Conservation (phyloP, 2,329 filamentous ascomycete species). For the Trichoderma lentiforme region DNA sequence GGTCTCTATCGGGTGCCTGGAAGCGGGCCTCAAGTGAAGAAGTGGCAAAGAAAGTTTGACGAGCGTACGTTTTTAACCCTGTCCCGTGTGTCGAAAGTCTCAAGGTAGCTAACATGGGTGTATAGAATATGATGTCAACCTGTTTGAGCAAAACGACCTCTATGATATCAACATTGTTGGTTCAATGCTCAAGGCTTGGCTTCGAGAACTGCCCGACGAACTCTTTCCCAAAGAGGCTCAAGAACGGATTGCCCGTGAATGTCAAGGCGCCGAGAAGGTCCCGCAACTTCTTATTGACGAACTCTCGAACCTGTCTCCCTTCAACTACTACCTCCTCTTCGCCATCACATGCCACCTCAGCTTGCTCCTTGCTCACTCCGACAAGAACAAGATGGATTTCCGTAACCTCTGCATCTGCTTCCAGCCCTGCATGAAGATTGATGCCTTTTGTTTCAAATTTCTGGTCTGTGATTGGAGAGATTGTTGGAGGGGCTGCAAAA, state of each 20-base stretch:
- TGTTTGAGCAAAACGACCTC: conserved; percentile 81
- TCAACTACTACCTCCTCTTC: conserved; percentile 96
- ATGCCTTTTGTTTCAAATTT: conserved; percentile 92
- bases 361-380: conserved; percentile 82
- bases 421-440: conserved; percentile 94
- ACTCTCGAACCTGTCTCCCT: conserved; percentile 88
- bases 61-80: conserved; percentile 53
- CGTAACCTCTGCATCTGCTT: conserved; percentile 95
- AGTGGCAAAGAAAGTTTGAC: conserved; percentile 90
- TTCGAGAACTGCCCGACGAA: conserved; percentile 90
- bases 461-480: conserved; percentile 93
- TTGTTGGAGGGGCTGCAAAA: conserved; percentile 95
- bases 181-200: conserved; percentile 94
- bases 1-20: conserved; percentile 90
- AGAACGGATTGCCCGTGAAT: conserved; percentile 74
- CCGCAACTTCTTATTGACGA: conserved; percentile 87
- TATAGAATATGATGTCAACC: conserved; percentile 78
- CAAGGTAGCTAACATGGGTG: conserved; percentile 21
- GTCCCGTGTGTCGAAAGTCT: not conserved
- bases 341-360: conserved; percentile 96
- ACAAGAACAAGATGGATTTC: conserved; percentile 98
- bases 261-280: conserved; percentile 72
- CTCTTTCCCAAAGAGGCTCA: conserved; percentile 85
- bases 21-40: conserved; percentile 84
- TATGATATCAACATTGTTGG: conserved; percentile 97